These are phyloP conservation scores for Colletotrichum ledebouriae DNA, from an alignment of 2,329 filamentous ascomycete genomes.

Conservation along the genomic window DNA sequence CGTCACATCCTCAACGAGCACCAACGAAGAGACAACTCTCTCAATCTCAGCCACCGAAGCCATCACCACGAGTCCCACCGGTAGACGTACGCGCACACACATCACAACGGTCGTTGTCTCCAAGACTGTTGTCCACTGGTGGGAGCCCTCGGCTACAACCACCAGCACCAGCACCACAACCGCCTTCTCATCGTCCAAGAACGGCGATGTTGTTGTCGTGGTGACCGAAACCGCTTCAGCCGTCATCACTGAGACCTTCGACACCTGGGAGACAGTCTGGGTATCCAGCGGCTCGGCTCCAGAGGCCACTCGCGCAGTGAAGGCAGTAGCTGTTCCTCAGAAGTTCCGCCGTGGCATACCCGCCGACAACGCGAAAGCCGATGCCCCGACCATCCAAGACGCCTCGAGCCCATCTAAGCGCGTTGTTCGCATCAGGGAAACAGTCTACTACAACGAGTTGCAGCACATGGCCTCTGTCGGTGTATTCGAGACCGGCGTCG, in stretches of 20 bases:
- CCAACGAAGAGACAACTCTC: too few relatives aligned
- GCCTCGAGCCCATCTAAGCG: neutral
- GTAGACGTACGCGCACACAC: too few relatives aligned
- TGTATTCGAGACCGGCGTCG: neutral
- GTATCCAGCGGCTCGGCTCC: neutral
- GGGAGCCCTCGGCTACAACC: neutral
- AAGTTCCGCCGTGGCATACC: too few relatives aligned
- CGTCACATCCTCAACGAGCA: too few relatives aligned
- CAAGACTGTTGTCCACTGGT: neutral
- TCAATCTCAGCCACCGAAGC: too few relatives aligned
- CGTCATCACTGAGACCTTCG: neutral
- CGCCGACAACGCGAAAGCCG: neutral
- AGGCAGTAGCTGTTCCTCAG: too few relatives aligned
- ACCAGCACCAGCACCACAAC: neutral
- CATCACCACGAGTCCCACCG: too few relatives aligned
- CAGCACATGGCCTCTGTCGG: slow-evolving; percentile 14
- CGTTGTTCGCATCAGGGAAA: slow-evolving; percentile 10
- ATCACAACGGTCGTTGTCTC: neutral
- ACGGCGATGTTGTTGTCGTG: neutral
- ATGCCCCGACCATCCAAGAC: neutral
- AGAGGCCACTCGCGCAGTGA: too few relatives aligned
- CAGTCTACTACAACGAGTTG: neutral
- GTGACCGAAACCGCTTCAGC: neutral
- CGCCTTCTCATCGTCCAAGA: neutral
- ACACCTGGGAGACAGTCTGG: neutral